Conservation (phyloP, 1,284 basidiomycete species). For the Trametes hirsuta region DNA sequence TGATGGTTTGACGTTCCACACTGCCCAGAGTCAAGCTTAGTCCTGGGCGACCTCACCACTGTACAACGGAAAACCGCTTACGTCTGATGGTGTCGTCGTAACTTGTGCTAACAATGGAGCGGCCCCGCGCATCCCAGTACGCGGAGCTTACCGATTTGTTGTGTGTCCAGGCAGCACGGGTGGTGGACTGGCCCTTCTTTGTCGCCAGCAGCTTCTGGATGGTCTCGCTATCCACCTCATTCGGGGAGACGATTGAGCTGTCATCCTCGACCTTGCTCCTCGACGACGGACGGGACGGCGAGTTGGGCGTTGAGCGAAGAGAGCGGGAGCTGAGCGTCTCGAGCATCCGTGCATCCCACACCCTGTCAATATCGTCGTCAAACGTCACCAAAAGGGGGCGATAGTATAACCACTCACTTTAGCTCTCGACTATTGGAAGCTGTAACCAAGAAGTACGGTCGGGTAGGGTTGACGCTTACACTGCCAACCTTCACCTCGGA, state of each 20-base stretch:
- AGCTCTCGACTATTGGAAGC: constrained; percentile 72
- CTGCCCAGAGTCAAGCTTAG: constrained; percentile 39
- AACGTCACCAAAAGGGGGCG: not conserved
- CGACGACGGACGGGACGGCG: constrained; percentile 12
- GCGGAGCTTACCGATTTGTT: constrained; percentile 78
- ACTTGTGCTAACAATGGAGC: constrained; percentile 76
- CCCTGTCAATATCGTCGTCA: constrained; percentile 41
- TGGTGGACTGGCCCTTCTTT: constrained; percentile 50
- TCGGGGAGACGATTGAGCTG: constrained; percentile 17
- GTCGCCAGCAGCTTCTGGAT: constrained; percentile 54
- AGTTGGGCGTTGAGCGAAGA: constrained; percentile 13
- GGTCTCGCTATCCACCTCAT: constrained; percentile 53
- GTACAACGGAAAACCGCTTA: constrained; percentile 39
- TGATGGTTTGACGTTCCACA: constrained; percentile 68
- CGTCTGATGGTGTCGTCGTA: constrained; percentile 76
- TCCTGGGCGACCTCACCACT: not conserved
- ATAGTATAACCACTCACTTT: constrained; percentile 48
- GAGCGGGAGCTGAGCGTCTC: constrained; percentile 40
- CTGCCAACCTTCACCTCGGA: constrained; percentile 76
- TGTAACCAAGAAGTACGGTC: constrained; percentile 67
- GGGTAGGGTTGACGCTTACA: constrained; percentile 73
- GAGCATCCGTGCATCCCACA: constrained; percentile 79
- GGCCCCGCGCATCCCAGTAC: constrained; percentile 79
- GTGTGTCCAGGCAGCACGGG: constrained; percentile 69
- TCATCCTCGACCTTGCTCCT: not conserved